Evolutionary conservation across 2,329 filamentous ascomycete genomes (phyloP).

Genomic region (Alternaria sp.): DNA sequence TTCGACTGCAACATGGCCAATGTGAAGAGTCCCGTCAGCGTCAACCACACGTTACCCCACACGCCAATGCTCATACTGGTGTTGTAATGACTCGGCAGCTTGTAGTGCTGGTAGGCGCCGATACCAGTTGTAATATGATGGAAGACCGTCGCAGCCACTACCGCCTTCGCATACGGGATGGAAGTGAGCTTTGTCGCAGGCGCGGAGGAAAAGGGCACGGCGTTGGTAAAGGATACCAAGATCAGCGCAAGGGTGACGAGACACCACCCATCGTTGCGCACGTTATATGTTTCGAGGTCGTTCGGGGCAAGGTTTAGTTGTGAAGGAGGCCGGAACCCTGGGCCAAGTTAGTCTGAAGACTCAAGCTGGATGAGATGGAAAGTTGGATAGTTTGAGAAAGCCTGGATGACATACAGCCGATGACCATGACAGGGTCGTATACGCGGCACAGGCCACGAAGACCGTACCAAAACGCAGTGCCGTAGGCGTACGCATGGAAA

Average conservation of each 20-base stretch:
- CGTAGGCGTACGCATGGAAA: constrained; percentile 38
- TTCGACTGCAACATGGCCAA: constrained; percentile 19
- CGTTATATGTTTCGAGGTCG: constrained; percentile 39
- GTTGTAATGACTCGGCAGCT: constrained; percentile 36
- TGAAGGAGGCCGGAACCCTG: constrained; percentile 39
- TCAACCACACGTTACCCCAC: constrained; percentile 40
- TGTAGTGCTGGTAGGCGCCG: constrained; percentile 40
- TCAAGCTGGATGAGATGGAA: not conserved
- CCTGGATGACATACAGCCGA: constrained; percentile 26
- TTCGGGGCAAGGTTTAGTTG: constrained; percentile 34
- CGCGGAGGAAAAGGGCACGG: constrained; percentile 27
- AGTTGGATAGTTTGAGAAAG: not conserved
- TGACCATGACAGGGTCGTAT: constrained; percentile 39
- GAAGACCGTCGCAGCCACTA: constrained; percentile 36
- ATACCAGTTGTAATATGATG: constrained; percentile 35
- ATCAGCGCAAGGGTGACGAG: constrained; percentile 38
- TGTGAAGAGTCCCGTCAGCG: constrained; percentile 29
- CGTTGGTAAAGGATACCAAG: constrained; percentile 34
- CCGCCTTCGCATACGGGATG: constrained; percentile 31
- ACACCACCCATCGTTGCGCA: constrained; percentile 39
- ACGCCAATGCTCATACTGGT: constrained; percentile 37
- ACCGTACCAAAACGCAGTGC: constrained; percentile 40
- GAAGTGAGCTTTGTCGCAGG: constrained; percentile 7
- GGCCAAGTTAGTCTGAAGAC: constrained; percentile 6
- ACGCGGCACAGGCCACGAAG: constrained; percentile 37